phyloP scores from a whole-genome alignment of 208 protist species.

The Crithidia sp. region DNA sequence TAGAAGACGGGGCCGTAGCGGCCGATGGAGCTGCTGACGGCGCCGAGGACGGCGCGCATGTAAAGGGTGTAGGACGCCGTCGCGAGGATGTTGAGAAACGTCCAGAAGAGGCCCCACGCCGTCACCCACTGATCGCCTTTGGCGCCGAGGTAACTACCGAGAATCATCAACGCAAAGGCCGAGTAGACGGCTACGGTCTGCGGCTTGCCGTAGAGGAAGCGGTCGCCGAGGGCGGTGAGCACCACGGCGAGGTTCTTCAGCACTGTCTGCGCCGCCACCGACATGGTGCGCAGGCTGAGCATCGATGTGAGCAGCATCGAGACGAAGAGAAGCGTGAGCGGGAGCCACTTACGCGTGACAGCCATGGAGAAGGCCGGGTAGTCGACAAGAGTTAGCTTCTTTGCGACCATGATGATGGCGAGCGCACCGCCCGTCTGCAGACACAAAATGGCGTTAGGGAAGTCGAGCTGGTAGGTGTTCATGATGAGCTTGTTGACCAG shows the following conservation, averaged over 20 bases:
- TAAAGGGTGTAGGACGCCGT: conserved; percentile 89
- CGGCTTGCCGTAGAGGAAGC: conserved; percentile 60
- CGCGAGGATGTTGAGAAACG: conserved; percentile 68
- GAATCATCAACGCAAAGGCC: conserved; percentile 63
- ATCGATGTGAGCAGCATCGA: conserved; percentile 88
- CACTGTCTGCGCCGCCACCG: conserved; percentile 85
- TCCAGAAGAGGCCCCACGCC: conserved; percentile 79
- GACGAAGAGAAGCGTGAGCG: conserved; percentile 80
- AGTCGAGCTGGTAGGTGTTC: conserved; percentile 67
- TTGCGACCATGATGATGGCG: conserved; percentile 57
- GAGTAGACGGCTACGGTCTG: conserved; percentile 55
- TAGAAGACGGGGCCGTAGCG: conserved; percentile 88
- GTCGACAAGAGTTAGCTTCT: conserved; percentile 40
- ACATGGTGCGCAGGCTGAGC: conserved; percentile 83
- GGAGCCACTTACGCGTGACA: conserved; percentile 68
- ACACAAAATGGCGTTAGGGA: conserved; percentile 71
- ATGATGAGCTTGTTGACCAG: conserved; percentile 88
- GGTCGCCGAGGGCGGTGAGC: conserved; percentile 82
- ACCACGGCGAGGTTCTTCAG: conserved; percentile 87
- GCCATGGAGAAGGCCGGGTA: conserved; percentile 65
- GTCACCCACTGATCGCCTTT: conserved; percentile 84
- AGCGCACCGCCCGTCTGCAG: conserved; percentile 76
- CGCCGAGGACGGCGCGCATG: conserved; percentile 73
- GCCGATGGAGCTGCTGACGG: conserved; percentile 63
- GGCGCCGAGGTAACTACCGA: conserved; percentile 64